Percentiles rank a stretch among this genome's conserved stretches.
These are phyloP conservation scores for Cladosporium sp. DNA, from an alignment of 2,329 filamentous ascomycete species.

Conservation along the genomic window DNA sequence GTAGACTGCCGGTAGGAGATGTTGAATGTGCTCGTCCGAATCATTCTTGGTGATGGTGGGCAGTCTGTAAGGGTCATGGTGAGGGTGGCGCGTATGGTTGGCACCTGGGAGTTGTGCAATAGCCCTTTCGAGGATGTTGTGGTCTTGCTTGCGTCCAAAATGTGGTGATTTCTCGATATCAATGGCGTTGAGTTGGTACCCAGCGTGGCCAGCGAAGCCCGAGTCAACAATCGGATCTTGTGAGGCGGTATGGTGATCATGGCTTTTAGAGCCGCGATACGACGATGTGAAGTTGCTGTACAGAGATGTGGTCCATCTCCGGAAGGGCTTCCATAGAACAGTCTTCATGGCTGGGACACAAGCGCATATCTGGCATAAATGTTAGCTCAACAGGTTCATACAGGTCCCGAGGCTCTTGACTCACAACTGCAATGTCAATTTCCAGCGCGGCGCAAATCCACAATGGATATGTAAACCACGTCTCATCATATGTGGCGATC, in stretches of 20 bases:
- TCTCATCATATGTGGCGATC: slow-evolving; percentile 46
- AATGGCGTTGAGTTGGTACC: slow-evolving; percentile 2
- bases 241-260: not conserved
- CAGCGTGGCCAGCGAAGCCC: not conserved
- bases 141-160: not conserved
- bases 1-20: not conserved
- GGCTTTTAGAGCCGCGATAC: not conserved
- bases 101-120: slow-evolving; percentile 13
- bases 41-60: not conserved
- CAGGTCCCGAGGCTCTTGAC: slow-evolving; percentile 24
- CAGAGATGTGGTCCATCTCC: not conserved
- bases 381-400: not conserved
- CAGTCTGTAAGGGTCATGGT: not conserved
- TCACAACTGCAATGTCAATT: slow-evolving; percentile 50
- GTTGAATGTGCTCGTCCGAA: not conserved
- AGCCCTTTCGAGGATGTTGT: slow-evolving; percentile 3
- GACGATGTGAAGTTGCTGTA: slow-evolving; percentile 6
- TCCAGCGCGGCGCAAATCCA: slow-evolving; percentile 52
- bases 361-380: slow-evolving; percentile 39
- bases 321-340: slow-evolving; percentile 27
- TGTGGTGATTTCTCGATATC: not conserved
- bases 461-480: slow-evolving; percentile 49
- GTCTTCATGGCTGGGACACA: slow-evolving; percentile 42
- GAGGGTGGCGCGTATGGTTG: slow-evolving; percentile 5
- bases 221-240: slow-evolving; percentile 12